Evolutionary conservation across 2,329 filamentous ascomycete species (phyloP).

Genomic region (Xylaria sp.): DNA sequence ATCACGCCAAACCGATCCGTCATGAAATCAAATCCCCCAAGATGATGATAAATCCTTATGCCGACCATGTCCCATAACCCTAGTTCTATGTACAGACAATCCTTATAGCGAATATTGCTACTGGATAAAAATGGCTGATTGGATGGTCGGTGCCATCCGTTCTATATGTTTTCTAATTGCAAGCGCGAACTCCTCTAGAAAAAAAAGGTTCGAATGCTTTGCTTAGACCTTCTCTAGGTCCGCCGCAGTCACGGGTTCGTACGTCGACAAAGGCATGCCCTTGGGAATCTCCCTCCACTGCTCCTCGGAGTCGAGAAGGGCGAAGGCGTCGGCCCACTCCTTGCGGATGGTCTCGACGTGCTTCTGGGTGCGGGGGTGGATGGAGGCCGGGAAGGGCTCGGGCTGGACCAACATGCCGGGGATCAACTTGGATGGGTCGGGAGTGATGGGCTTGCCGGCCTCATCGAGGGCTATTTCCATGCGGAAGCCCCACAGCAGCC

Average conservation of each 20-base stretch:
- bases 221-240: constrained; percentile 25
- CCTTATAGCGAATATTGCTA: not conserved
- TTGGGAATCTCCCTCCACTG: constrained; percentile 39
- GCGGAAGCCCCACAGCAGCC: constrained; percentile 59
- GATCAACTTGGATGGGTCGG: constrained; percentile 32
- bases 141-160: not conserved
- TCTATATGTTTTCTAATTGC: not conserved
- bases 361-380: constrained; percentile 32
- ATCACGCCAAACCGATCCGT: constrained; percentile 28
- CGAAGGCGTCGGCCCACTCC: constrained; percentile 33
- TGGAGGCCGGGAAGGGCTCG: constrained; percentile 34
- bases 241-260: constrained; percentile 29
- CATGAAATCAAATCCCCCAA: constrained; percentile 8
- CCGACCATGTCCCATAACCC: constrained; percentile 20
- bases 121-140: not conserved
- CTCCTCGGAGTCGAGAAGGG: constrained; percentile 34
- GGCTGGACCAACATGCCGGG: constrained; percentile 40
- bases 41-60: not conserved
- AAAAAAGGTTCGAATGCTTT: not conserved
- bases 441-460: constrained; percentile 25
- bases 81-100: constrained; percentile 24
- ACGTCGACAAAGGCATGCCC: constrained; percentile 39
- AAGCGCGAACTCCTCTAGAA: not conserved
- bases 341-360: constrained; percentile 35
- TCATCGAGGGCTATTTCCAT: constrained; percentile 27